phyloP scores from a whole-genome alignment of 163 green algal species.

The Chlamydomonas reinhardtii region DNA sequence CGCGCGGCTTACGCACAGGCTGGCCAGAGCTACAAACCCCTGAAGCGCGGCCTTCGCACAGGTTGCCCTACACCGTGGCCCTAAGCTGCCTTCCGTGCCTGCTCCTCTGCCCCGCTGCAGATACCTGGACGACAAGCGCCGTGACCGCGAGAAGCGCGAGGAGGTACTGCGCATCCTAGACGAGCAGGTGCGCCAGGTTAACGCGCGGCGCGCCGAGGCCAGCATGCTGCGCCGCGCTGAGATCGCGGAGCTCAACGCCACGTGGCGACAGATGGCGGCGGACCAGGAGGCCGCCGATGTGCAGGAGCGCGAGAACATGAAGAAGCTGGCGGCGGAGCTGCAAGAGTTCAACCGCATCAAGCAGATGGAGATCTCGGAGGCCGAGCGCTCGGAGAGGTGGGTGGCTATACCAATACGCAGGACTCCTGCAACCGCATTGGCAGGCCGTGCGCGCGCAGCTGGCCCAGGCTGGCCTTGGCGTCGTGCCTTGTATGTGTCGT shows the following conservation, averaged over 20 bases:
- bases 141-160: constrained; percentile 44
- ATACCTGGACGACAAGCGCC: constrained; percentile 59
- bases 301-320: constrained; percentile 69
- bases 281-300: constrained; percentile 54
- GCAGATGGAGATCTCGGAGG: constrained; percentile 63
- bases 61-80: no score
- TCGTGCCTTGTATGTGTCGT: no score
- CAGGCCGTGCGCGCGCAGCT: no score
- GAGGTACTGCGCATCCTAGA: constrained; percentile 61
- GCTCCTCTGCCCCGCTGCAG: constrained; percentile 18
- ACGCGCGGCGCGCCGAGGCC: constrained; percentile 52
- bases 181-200: constrained; percentile 57
- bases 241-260: constrained; percentile 50
- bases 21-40: no score
- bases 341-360: constrained; percentile 72
- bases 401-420: background rate
- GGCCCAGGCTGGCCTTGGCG: no score
- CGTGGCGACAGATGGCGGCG: constrained; percentile 50
- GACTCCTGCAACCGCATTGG: no score
- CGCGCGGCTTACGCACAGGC: no score
- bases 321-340: constrained; percentile 79
- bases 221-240: constrained; percentile 36
- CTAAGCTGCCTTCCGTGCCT: no score
- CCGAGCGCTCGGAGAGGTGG: constrained; percentile 61
- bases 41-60: no score